Percentiles rank a stretch among this genome's conserved stretches.
phyloP scores from a whole-genome alignment of 106 monocot species.

The Dendrobium nobile region DNA sequence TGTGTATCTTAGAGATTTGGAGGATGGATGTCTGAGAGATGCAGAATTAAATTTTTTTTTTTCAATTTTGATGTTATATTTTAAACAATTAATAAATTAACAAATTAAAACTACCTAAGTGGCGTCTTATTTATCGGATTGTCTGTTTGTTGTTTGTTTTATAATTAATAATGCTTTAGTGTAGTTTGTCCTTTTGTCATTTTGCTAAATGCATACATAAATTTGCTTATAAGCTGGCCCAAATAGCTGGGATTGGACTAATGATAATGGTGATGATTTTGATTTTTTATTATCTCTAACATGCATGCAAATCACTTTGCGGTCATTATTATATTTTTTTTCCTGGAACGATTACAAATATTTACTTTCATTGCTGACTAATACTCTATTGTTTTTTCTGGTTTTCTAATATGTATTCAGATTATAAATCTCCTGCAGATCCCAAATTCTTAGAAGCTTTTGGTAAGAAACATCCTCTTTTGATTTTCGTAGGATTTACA shows the following conservation, averaged over 20 bases:
- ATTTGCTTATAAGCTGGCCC: neutral
- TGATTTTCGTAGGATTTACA: neutral
- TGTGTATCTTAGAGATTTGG: neutral
- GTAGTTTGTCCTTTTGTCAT: neutral
- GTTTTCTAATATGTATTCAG: slow-evolving; percentile 26
- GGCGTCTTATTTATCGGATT: neutral
- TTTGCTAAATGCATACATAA: neutral
- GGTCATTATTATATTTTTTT: neutral
- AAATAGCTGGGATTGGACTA: neutral
- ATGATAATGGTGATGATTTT: neutral
- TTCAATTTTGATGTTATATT: neutral
- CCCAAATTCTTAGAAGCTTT: slow-evolving; percentile 70
- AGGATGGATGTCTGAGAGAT: neutral
- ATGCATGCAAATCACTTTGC: neutral
- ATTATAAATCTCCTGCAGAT: slow-evolving; percentile 63
- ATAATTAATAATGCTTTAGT: neutral
- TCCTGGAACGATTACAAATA: neutral
- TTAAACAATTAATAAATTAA: neutral
- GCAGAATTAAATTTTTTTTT: neutral
- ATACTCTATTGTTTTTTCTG: neutral
- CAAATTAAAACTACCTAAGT: neutral
- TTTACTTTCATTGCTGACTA: neutral
- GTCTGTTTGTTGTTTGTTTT: neutral
- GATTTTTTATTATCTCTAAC: neutral
- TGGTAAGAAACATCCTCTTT: slow-evolving; percentile 26